These are phyloP conservation scores for Cynara cardunculus DNA, from an alignment of 129 eudicot genomes.

Conservation along the genomic window DNA sequence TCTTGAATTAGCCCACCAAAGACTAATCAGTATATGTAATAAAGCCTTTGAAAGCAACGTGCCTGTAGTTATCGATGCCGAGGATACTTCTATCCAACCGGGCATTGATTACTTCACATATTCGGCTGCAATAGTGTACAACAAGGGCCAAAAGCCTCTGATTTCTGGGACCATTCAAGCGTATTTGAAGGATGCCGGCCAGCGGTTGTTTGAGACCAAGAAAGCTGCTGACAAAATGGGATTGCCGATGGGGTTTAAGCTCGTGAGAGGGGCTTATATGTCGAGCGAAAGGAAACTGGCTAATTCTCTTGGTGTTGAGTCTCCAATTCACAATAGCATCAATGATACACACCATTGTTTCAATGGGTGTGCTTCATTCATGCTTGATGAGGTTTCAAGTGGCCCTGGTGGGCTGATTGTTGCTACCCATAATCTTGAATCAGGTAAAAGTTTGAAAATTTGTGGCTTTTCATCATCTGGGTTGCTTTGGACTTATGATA, in stretches of 20 bases:
- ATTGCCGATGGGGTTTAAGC: constrained; percentile 65
- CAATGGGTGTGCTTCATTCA: constrained; percentile 61
- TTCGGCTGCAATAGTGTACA: constrained; percentile 41
- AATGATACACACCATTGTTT: constrained; percentile 56
- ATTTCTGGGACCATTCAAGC: constrained; percentile 63
- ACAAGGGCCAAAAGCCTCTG: constrained; percentile 36
- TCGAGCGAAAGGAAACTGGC: constrained; percentile 49
- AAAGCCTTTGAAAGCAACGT: constrained; percentile 44
- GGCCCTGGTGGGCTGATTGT: constrained; percentile 64
- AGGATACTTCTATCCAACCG: constrained; percentile 74
- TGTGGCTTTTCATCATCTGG: background rate
- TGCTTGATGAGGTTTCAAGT: constrained; percentile 57
- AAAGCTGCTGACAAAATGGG: constrained; percentile 69
- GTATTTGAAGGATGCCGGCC: constrained; percentile 68
- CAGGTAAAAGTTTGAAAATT: constrained; percentile 44
- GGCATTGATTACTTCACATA: constrained; percentile 73
- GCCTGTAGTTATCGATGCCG: constrained; percentile 74
- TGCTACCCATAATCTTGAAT: constrained; percentile 79
- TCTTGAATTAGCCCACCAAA: constrained; percentile 50
- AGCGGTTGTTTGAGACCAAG: constrained; percentile 44
- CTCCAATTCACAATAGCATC: constrained; percentile 68
- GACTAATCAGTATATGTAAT: constrained; percentile 43
- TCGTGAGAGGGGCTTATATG: constrained; percentile 90
- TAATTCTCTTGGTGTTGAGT: constrained; percentile 48
- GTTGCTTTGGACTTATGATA: constrained; percentile 10